Conservation (phyloP, 257 asterid species). For the Phtheirospermum japonicum region DNA sequence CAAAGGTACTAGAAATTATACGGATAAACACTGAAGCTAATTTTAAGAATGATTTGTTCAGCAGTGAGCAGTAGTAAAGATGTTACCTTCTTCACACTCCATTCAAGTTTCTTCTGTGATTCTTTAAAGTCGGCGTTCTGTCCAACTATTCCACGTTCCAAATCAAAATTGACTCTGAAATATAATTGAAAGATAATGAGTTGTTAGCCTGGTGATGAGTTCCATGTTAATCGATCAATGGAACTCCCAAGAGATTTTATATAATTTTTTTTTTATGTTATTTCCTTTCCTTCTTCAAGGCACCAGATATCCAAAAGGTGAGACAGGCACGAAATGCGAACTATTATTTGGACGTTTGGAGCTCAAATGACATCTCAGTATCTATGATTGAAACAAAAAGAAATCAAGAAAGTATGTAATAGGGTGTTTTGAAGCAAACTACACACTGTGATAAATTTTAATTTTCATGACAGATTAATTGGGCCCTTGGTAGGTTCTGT, state of each 20-base stretch:
- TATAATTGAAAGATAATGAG: conserved; percentile 12
- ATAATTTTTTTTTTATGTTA: no score
- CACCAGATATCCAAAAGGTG: neutral
- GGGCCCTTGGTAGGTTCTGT: neutral
- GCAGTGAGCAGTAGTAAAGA: conserved; percentile 28
- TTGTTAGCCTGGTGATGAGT: neutral
- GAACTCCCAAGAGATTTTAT: no score
- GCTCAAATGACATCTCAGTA: conserved; percentile 6
- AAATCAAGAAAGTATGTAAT: neutral
- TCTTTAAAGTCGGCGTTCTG: conserved; percentile 94
- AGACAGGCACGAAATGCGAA: conserved; percentile 15
- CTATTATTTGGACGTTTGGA: conserved; percentile 18
- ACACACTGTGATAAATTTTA: conserved; percentile 16
- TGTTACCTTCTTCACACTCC: conserved; percentile 89
- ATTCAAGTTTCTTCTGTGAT: conserved; percentile 77
- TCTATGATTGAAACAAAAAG: conserved; percentile 2
- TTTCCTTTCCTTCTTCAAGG: neutral
- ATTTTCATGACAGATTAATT: conserved; percentile 10
- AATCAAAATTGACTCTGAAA: conserved; percentile 82
- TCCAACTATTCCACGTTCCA: conserved; percentile 91
- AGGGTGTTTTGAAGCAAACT: conserved; percentile 16
- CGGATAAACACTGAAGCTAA: neutral
- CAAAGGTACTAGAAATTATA: conserved; percentile 13
- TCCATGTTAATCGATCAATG: neutral
- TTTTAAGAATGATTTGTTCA: conserved; percentile 13